A percentile compares a stretch with the other conserved stretches of the same genome.
Evolutionary conservation across 768 basidiomycete species (phyloP).

Genomic region (Pleurotus eryngii): DNA sequence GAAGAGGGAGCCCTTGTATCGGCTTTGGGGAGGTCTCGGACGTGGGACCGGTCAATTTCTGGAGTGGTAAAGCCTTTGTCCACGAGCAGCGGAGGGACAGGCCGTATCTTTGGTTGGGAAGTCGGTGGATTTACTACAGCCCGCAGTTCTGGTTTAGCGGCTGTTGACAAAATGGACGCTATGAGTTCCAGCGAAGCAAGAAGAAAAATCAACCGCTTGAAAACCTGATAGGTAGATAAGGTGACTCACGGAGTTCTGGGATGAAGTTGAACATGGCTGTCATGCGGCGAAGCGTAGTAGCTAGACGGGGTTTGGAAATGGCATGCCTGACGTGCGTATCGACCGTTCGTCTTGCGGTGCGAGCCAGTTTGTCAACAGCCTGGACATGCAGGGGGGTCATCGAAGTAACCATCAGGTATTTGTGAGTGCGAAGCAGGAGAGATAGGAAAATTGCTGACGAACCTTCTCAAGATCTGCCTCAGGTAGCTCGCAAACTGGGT

Average conservation of each 20-base stretch:
- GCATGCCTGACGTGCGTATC: conserved; percentile 74
- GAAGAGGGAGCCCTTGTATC: neutral
- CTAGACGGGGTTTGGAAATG: conserved; percentile 62
- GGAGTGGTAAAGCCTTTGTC: neutral
- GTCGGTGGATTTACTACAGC: conserved; percentile 11
- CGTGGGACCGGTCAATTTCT: neutral
- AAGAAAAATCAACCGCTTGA: neutral
- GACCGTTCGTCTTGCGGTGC: conserved; percentile 61
- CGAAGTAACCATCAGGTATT: neutral
- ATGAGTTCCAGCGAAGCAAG: conserved; percentile 4
- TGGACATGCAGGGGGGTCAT: conserved; percentile 21
- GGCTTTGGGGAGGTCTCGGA: neutral
- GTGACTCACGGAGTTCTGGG: conserved; percentile 58
- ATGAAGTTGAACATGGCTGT: conserved; percentile 70
- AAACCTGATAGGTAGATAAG: neutral
- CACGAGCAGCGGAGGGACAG: conserved; percentile 15
- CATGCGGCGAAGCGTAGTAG: conserved; percentile 66
- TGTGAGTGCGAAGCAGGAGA: neutral
- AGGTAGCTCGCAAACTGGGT: conserved; percentile 52
- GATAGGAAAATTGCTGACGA: conserved; percentile 9
- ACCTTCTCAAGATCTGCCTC: conserved; percentile 69
- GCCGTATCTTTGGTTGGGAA: conserved; percentile 8
- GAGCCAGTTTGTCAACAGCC: conserved; percentile 69
- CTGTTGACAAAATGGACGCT: conserved; percentile 53
- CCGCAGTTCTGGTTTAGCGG: conserved; percentile 41